A percentile compares a stretch with the other conserved stretches of the same genome.
Conservation (phyloP, 441 rosid species). For the Lepidium campestre region DNA sequence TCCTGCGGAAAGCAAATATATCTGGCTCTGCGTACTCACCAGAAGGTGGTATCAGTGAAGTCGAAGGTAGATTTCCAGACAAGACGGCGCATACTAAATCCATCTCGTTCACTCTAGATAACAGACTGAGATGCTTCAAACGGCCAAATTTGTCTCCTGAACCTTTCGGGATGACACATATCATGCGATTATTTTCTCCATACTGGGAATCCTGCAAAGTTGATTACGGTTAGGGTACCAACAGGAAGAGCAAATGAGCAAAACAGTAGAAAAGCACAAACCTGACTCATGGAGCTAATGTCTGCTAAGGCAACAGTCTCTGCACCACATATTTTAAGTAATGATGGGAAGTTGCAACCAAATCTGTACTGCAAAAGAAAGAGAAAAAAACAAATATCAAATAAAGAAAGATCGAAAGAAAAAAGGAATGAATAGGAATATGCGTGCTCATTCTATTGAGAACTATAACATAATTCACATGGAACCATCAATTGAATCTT, state of each 20-base stretch:
- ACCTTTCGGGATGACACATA: slow-evolving; percentile 57
- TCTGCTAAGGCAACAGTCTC: slow-evolving; percentile 45
- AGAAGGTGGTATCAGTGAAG: slow-evolving; percentile 49
- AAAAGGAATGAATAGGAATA: neutral
- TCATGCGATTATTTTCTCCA: slow-evolving; percentile 39
- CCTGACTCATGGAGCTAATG: slow-evolving; percentile 66
- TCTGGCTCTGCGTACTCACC: slow-evolving; percentile 35
- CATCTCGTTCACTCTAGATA: slow-evolving; percentile 62
- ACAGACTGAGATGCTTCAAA: slow-evolving; percentile 46
- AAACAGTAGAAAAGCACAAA: slow-evolving; percentile 25
- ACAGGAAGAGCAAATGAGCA: slow-evolving; percentile 2
- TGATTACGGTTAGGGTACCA: slow-evolving; percentile 5
- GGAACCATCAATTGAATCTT: neutral
- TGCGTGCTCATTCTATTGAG: neutral
- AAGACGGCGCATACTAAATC: slow-evolving; percentile 61
- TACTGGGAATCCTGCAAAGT: slow-evolving; percentile 45
- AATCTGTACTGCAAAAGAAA: slow-evolving; percentile 53
- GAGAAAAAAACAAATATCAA: neutral
- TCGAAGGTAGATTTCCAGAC: slow-evolving; percentile 61
- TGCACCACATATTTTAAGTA: slow-evolving; percentile 59
- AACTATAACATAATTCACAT: neutral
- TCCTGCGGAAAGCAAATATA: neutral
- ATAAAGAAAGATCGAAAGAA: neutral
- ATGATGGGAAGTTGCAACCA: slow-evolving; percentile 43
- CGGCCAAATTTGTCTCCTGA: slow-evolving; percentile 42